A percentile compares a stretch with the other conserved stretches of the same genome.
These are phyloP conservation scores for Solanum ossicruentum DNA, from an alignment of 257 asterid species.

Conservation along the genomic window DNA sequence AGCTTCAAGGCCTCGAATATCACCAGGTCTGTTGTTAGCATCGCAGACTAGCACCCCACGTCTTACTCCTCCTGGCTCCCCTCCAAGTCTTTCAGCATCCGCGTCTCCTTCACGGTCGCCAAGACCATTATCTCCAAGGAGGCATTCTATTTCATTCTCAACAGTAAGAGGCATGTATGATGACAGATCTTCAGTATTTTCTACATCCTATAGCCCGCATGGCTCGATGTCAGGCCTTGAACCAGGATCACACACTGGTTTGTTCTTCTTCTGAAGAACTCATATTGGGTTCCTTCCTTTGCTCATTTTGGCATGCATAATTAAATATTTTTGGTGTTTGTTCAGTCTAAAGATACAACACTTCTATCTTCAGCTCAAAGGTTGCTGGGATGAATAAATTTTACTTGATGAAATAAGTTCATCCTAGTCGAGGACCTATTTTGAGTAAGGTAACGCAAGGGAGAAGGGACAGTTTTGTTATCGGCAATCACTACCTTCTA, in stretches of 20 bases:
- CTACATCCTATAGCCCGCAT: slow-evolving; percentile 45
- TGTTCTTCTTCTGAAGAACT: neutral
- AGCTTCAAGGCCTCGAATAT: slow-evolving; percentile 46
- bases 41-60: slow-evolving; percentile 82
- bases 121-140: slow-evolving; percentile 67
- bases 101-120: slow-evolving; percentile 76
- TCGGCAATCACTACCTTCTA: neutral
- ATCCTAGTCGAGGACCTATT: neutral
- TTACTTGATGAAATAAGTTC: neutral
- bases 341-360: neutral
- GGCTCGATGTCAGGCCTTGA: slow-evolving; percentile 71
- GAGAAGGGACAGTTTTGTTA: neutral
- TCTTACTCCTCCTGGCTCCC: slow-evolving; percentile 80
- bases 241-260: slow-evolving; percentile 71
- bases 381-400: neutral
- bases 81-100: slow-evolving; percentile 74
- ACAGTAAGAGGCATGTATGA: slow-evolving; percentile 57
- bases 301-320: neutral
- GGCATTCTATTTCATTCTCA: slow-evolving; percentile 66
- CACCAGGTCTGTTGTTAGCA: slow-evolving; percentile 52
- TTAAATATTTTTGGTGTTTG: neutral
- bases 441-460: neutral
- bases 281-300: neutral
- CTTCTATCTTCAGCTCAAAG: neutral
- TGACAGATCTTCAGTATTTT: slow-evolving; percentile 52